These are phyloP conservation scores for Salix dunnii DNA, from an alignment of 345 rosid species.

Conservation along the genomic window DNA sequence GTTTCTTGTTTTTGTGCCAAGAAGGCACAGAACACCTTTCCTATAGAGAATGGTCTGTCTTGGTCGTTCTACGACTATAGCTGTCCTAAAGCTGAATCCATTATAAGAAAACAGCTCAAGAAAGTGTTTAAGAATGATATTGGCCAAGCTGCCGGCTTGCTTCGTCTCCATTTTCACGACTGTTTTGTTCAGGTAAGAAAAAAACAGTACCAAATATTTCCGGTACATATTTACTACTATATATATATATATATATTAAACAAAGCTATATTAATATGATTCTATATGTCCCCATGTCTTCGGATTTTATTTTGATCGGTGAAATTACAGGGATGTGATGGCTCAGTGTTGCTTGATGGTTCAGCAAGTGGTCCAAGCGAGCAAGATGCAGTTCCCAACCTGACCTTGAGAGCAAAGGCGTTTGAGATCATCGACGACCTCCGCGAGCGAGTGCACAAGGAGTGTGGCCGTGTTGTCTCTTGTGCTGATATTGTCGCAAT, in stretches of 20 bases:
- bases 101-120: constrained; percentile 52
- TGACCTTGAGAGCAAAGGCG: constrained; percentile 35
- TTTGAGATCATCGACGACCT: constrained; percentile 49
- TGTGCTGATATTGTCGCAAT: constrained; percentile 50
- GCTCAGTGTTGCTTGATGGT: constrained; percentile 72
- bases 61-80: constrained; percentile 54
- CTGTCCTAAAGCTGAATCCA: constrained; percentile 66
- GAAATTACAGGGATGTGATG: constrained; percentile 72
- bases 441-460: constrained; percentile 32
- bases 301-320: too few relatives aligned
- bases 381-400: constrained; percentile 62
- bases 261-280: too few relatives aligned
- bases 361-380: constrained; percentile 82
- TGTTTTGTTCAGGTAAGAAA: constrained; percentile 77
- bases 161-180: constrained; percentile 87
- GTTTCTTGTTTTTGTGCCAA: constrained; percentile 9
- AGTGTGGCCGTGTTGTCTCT: constrained; percentile 55
- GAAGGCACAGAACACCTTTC: constrained; percentile 25
- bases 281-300: too few relatives aligned
- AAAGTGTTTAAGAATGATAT: constrained; percentile 60
- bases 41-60: constrained; percentile 54
- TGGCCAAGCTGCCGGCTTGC: constrained; percentile 86
- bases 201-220: neutral
- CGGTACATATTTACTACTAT: too few relatives aligned
- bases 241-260: too few relatives aligned